A percentile compares a stretch with the other conserved stretches of the same genome.
These are phyloP conservation scores for Solanum bulbocastanum DNA, from an alignment of 257 asterid genomes.

Conservation along the genomic window DNA sequence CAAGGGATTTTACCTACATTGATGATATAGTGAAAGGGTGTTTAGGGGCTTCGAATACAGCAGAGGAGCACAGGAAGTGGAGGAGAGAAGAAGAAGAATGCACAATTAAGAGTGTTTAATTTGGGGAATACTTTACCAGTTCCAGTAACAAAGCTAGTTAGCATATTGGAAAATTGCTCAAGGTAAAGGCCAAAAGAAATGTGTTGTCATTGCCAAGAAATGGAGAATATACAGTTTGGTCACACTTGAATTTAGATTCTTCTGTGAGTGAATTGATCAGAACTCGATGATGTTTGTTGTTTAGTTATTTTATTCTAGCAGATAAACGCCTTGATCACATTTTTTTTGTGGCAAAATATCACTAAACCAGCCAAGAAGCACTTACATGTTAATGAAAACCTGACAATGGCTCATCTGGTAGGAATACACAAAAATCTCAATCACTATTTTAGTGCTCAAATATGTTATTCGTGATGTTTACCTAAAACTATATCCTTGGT, in stretches of 20 bases:
- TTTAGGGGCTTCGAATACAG: slow-evolving; percentile 12
- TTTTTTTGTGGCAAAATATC: not conserved
- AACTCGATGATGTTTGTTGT: not conserved
- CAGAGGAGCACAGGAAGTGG: slow-evolving; percentile 34
- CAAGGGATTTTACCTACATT: slow-evolving; percentile 35
- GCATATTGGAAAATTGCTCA: slow-evolving; percentile 20
- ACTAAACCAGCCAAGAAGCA: not conserved
- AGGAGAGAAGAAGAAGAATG: slow-evolving; percentile 23
- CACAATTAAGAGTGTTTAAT: slow-evolving; percentile 29
- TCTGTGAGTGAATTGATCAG: not conserved
- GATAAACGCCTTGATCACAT: not conserved
- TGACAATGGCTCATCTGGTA: not conserved
- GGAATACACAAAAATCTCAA: not conserved
- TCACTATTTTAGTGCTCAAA: not conserved
- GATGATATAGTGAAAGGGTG: slow-evolving; percentile 28
- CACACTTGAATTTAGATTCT: no score
- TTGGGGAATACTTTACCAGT: slow-evolving; percentile 34
- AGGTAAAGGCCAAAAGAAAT: slow-evolving; percentile 17
- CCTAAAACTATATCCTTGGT: no score
- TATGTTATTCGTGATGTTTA: no score
- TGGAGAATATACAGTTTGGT: not conserved
- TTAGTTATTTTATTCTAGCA: not conserved
- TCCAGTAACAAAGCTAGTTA: slow-evolving; percentile 19
- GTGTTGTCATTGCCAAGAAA: slow-evolving; percentile 22
- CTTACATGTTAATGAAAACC: not conserved